A percentile compares a stretch with the other conserved stretches of the same genome.
These are phyloP conservation scores for Dispira parvispora DNA, from an alignment of 192 early-diverging fungal species.

Conservation along the genomic window DNA sequence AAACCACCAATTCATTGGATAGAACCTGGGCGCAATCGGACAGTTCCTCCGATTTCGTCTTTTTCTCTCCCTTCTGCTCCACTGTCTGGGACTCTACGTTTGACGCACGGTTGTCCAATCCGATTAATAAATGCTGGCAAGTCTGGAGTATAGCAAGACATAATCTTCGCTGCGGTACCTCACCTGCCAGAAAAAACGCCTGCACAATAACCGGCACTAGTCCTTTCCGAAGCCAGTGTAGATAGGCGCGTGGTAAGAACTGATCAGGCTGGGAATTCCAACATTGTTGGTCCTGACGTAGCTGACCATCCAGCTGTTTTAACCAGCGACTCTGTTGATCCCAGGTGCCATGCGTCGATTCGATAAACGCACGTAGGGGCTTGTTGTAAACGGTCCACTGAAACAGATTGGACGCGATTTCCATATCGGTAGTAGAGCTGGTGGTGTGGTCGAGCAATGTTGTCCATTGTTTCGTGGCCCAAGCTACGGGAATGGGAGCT, in stretches of 20 bases:
- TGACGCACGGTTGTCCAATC: background rate
- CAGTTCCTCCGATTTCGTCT: too few species aligned
- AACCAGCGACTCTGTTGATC: constrained; percentile 4
- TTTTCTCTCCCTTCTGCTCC: too few species aligned
- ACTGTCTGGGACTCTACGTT: too few species aligned
- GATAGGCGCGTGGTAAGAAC: too few species aligned
- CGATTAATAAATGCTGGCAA: background rate
- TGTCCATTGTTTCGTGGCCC: background rate
- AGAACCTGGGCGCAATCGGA: too few species aligned
- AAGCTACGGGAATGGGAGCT: background rate
- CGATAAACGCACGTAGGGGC: background rate
- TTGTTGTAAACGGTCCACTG: background rate
- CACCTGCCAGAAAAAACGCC: constrained; percentile 1
- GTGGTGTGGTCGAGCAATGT: background rate
- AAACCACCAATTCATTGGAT: too few species aligned
- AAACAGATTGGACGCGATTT: background rate
- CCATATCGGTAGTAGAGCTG: background rate
- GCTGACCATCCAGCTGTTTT: background rate
- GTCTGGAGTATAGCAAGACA: background rate
- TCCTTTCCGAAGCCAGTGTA: background rate
- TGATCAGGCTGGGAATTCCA: too few species aligned
- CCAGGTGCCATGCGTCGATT: background rate
- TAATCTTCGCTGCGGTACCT: background rate
- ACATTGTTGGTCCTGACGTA: too few species aligned
- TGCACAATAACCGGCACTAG: background rate